Evolutionary conservation across 768 basidiomycete genomes (phyloP).

Genomic region (Phylloporus rhodoxanthus): DNA sequence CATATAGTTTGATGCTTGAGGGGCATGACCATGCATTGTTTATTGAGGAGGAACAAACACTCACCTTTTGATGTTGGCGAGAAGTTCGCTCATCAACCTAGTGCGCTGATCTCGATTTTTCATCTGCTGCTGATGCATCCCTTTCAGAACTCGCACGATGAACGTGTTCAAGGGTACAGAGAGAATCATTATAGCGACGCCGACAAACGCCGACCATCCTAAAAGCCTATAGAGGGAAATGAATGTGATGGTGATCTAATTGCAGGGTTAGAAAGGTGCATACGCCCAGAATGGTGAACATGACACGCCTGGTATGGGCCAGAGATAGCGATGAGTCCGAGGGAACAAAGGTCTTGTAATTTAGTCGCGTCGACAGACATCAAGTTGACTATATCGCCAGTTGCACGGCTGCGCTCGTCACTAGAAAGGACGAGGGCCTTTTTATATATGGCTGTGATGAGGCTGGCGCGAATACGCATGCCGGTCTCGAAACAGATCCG

Average conservation of each 20-base stretch:
- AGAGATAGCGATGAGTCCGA: constrained; percentile 77
- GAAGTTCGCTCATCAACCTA: constrained; percentile 86
- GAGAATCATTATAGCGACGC: constrained; percentile 82
- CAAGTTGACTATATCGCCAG: constrained; percentile 91
- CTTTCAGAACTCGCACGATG: constrained; percentile 66
- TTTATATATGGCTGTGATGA: constrained; percentile 79
- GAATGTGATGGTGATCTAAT: constrained; percentile 79
- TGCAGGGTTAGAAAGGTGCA: not conserved
- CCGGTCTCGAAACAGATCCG: constrained; percentile 78
- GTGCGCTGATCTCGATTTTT: constrained; percentile 84
- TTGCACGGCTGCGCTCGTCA: constrained; percentile 72
- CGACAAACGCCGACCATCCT: constrained; percentile 88
- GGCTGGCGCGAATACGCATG: constrained; percentile 90
- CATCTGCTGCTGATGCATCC: constrained; percentile 86
- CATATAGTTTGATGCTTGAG: constrained; percentile 78
- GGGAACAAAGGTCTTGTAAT: constrained; percentile 75
- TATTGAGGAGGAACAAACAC: not conserved
- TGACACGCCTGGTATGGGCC: constrained; percentile 73
- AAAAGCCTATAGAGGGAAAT: constrained; percentile 84
- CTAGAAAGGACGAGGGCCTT: constrained; percentile 84
- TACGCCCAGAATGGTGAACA: not conserved
- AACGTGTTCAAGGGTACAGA: constrained; percentile 70
- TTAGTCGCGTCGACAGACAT: constrained; percentile 84
- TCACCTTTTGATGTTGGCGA: constrained; percentile 84
- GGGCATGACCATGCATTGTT: not conserved